Base-by-base conservation (phyloP, 257 asterid genomes). In the Cruciata laevipes region DNA sequence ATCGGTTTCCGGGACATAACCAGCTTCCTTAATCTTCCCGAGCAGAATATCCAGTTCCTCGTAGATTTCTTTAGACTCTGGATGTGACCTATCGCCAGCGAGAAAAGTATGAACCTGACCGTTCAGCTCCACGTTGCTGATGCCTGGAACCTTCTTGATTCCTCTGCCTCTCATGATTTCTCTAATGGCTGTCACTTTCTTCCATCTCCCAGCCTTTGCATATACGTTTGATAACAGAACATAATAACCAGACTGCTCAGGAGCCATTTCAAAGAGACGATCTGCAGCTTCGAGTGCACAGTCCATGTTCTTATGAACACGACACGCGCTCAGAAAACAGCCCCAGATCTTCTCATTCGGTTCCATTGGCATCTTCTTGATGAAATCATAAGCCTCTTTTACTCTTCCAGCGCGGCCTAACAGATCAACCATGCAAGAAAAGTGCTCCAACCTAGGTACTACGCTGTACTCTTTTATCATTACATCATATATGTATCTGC, bases 161-260 rank as follows among this genome's bases (percentile, higher is more conserved):
- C 97, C 91, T 74, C 82, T 77, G 32, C 68, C 80, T 76, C 75
- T 84, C 98, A 89, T 89, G 66, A 86, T 73, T 52, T 84, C 77
- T 59, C 98, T 83, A 62, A 89, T 69, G 20, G 73, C 73, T 6
- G 83, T 72, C 33, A 87, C 98, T 27, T 87, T 92, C 76, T 82
- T 80, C 98, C 97, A 92, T 76, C 96, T 83, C 71, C 97, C 83
- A 38, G 93, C 93, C 80, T 81, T 92, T 11, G 98, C 97, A 32
- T 86, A 92, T 32, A 92, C 86, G 69, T 89, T 92, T 3, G 97
- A 92, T 35, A 92, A 64, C 71, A 89, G 66, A 12, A 92, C 97
- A 56, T 84, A 92, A 78, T 86, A 92, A 51, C 96, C 97, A 14
- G 96, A 88, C 57, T 89, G 84, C 58, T 77, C 73, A 1, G 97